Evolutionary conservation across 1,284 basidiomycete genomes (phyloP), one percentile per base, ranked within the genome.

Genomic region (Papiliotrema flavescens): DNA sequence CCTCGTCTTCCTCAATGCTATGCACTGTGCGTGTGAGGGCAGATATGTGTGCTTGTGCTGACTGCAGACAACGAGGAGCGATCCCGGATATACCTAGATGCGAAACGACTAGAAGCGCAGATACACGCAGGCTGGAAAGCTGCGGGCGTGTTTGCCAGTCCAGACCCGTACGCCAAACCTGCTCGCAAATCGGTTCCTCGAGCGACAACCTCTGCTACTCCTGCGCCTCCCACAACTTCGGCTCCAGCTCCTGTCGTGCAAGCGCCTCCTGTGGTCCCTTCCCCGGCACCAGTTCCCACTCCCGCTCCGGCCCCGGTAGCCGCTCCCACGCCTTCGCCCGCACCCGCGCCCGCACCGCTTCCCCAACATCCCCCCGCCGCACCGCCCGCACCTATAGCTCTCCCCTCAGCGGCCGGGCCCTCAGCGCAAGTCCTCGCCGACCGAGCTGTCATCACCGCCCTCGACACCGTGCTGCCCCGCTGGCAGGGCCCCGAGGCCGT

Each of bases 1-100:
- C 51, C 65, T 74, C 22, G 70, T 76, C 34, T 78, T 76, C 60
- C 60, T 71, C 24, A 78, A 78, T 53, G 76, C 76, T 3, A 74
- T 71, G 60, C 66, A 75, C 51, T 77, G 76, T 76, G 53, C 58
- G 75, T 64, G n/a, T 40, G 39, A 15, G 5, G 39, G 39, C 17
- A 40, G 19, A 2, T n/a, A n/a, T 47, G 7, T 34, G 37, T 14
- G 45, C 26, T 20, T 23, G 2, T 37, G 7, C 37, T 22, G 17
- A 11, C 14, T 17, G 1, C 50, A 76, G 74, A 75, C 49, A 76
- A 76, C 57, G 72, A 76, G 49, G 74, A 76, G 7, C 61, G 57
- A 3, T 74, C 72, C 6, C 54, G 61, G 22, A 60, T 78, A 32
- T 71, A 61, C 55, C 55, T 61, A 22, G 76, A 78, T 53, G 74